Evolutionary conservation across 169 alveolate genomes (phyloP).

Genomic region (Besnoitia besnoiti): DNA sequence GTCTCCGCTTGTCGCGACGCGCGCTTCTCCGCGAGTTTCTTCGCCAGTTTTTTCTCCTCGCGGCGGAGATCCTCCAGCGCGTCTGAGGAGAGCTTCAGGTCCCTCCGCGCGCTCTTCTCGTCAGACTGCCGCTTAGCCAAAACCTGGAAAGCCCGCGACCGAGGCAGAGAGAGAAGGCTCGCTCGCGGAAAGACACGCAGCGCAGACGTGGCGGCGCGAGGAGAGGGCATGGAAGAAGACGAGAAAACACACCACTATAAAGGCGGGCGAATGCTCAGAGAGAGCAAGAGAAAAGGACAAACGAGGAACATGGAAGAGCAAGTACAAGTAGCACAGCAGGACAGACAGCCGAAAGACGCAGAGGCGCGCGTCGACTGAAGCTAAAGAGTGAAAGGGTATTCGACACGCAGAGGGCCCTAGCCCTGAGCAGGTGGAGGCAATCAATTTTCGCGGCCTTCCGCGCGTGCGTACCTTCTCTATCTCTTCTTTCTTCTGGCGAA

Average conservation of each 20-base stretch:
- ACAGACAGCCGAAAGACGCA: too few species aligned
- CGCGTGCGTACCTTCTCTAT: neutral
- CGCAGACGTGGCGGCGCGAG: neutral
- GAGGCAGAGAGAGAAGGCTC: neutral
- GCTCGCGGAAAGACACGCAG: neutral
- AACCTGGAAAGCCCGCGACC: neutral
- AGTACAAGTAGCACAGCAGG: neutral
- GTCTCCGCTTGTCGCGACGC: constrained; percentile 32
- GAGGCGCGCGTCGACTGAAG: too few species aligned
- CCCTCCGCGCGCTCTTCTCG: constrained; percentile 41
- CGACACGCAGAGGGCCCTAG: too few species aligned
- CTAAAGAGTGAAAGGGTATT: too few species aligned
- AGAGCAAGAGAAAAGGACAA: neutral
- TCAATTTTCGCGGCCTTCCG: neutral
- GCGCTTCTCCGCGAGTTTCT: constrained; percentile 33
- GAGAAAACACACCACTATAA: neutral
- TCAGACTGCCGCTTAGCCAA: constrained; percentile 49
- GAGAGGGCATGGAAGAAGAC: neutral
- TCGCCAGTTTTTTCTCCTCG: constrained; percentile 33
- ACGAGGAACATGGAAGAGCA: neutral
- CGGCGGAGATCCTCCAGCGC: constrained; percentile 14
- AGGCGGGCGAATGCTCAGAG: neutral
- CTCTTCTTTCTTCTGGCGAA: constrained; percentile 54
- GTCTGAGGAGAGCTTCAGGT: constrained; percentile 4
- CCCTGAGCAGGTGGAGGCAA: neutral